Base-by-base conservation (phyloP, 768 basidiomycete genomes). In the Leccinum rimulosum region DNA sequence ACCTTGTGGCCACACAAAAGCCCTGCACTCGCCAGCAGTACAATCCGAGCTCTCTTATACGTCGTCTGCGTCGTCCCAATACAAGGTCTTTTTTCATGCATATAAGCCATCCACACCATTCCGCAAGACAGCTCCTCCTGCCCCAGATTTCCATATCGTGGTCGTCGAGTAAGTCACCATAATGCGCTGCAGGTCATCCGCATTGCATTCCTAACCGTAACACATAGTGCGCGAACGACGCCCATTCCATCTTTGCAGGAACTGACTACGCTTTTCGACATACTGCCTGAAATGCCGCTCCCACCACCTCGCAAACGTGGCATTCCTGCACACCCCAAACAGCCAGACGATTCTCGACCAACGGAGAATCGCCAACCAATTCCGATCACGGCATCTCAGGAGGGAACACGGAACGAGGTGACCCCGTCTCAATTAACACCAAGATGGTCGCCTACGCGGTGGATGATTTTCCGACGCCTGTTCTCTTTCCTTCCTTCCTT, bases 41-140 rank as follows among this genome's bases (percentile, higher is more conserved):
- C 31, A 55, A 64, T 58, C 52, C n/a, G 40, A 27, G 14, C 35
- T 11, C 25, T 12, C 47, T 14, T n/a, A 59, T 2, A 59, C 6
- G 31, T 60, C 47, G 7, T 50, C 52, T 6, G 3, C 14, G 30
- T 36, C 61, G 3, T 58, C 63, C 31, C 52, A 70, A 3, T 98
- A 95, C 70, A 77, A 82, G 53, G 81, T 93, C 4, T 98, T 97
- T 75, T 98, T 81, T 73, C 89, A 97, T 67, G 78, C 93, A 4
- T 96, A 95, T 77, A 97, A 96, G 68, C 96, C 96, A 2, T 86
- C 85, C 7, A 92, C 93, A 0, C 80, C 89, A 8, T 96, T 86
- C 76, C 88, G 84, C 69, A 93, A 88, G 75, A 88, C 85, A 0
- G 75, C 82, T 1, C 91, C 89, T 6, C 85, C 88, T 6, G 78